Conservation (phyloP, 257 asterid genomes). For the Nicotiana knightiana region DNA sequence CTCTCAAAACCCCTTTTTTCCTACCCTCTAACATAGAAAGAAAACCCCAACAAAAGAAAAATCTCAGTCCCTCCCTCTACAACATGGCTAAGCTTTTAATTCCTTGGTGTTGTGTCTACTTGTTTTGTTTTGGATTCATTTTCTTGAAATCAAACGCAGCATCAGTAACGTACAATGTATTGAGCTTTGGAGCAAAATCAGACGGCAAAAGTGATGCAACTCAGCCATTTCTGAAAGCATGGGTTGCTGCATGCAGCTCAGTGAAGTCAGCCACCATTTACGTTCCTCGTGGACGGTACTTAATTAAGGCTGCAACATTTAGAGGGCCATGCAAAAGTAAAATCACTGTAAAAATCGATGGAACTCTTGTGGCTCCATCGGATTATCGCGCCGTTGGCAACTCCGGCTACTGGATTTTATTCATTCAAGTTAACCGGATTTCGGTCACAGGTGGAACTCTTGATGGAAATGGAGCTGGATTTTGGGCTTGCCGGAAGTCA, state of each 20-base stretch:
- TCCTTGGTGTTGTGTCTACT: background rate
- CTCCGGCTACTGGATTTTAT: slow-evolving; percentile 53
- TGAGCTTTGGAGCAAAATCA: slow-evolving; percentile 38
- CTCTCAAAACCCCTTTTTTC: background rate
- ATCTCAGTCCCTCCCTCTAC: background rate
- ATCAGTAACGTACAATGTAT: slow-evolving; percentile 36
- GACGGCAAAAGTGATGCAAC: slow-evolving; percentile 49
- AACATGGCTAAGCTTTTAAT: background rate
- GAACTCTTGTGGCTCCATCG: slow-evolving; percentile 51
- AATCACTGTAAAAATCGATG: slow-evolving; percentile 38
- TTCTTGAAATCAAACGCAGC: slow-evolving; percentile 17
- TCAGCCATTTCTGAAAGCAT: slow-evolving; percentile 37
- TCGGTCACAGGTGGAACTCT: slow-evolving; percentile 43
- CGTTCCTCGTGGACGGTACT: slow-evolving; percentile 34
- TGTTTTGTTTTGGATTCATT: slow-evolving; percentile 10
- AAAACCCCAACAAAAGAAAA: background rate
- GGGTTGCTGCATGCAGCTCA: slow-evolving; percentile 40
- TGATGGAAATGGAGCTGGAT: slow-evolving; percentile 49
- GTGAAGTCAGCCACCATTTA: slow-evolving; percentile 15
- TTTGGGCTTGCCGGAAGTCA: slow-evolving; percentile 46
- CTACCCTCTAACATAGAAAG: background rate
- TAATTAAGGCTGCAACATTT: slow-evolving; percentile 27
- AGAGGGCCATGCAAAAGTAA: slow-evolving; percentile 52
- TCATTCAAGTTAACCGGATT: slow-evolving; percentile 36
- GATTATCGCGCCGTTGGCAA: slow-evolving; percentile 35